Base-by-base conservation (phyloP, 805 yeast genomes). In the Candida adriatica region DNA sequence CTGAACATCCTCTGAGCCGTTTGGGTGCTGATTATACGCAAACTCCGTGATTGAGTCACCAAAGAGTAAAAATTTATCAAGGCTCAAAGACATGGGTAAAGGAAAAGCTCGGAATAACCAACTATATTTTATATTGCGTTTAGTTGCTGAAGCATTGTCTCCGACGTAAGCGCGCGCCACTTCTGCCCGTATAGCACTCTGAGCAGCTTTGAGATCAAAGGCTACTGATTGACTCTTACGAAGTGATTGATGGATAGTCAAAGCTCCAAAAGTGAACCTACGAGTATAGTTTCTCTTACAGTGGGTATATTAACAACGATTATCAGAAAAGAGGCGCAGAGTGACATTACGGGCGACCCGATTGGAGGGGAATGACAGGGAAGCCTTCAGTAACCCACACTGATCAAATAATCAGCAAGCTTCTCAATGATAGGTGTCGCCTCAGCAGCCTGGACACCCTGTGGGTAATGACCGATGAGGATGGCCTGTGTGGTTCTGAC, bases 401-500 rank as follows among this genome's bases (percentile, higher is more conserved):
- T 68, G 56, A 90, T 86, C 62, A 92, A 72, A 55, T 92, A 88
- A 58, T 92, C 97, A 28, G 95, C 97, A 66, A 92, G 71, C 54
- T 86, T 90, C 61, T 92, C 98, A 35, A 90, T 95, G 42, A 88
- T 83, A 51, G 81, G 75, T 38, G 96, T 83, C 32, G 97, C 97
- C 56, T 85, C 95, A 48, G 95, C 96, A 19, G 97, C 85, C 58
- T 79, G 90, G 28, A 84, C 81, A 34, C 88, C 88, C 9, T 83
- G 74, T 11, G 94, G 92, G 56, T 92, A 92, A 60, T 92, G 97
- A n/a, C 92, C 96, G 48, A 92, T 64, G 53, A 92, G 62, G 35
- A 92, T 76, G 18, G 96, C 87, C 62, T 90, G 97, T 55, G 77
- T 84, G 34, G 97, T 87, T 70, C 95, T 83, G 28, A 90, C 96